These are phyloP conservation scores for Monilinia fructigena DNA, from an alignment of 2,329 filamentous ascomycete genomes.

Conservation along the genomic window DNA sequence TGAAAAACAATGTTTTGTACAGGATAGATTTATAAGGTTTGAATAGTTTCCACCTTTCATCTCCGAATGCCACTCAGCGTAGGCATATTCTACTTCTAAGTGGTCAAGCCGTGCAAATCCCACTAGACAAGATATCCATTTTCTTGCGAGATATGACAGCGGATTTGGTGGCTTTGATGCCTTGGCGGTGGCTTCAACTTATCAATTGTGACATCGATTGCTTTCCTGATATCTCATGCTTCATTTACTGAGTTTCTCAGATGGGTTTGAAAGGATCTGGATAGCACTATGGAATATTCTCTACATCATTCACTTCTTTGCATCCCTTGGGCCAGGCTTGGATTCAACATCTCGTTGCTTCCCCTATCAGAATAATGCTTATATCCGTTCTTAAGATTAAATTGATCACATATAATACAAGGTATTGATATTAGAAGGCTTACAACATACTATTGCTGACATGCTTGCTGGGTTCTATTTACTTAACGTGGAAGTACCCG, in stretches of 20 bases:
- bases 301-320: neutral
- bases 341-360: neutral
- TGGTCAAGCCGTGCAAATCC: neutral
- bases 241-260: neutral
- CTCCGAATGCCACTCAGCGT: neutral
- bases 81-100: neutral
- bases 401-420: neutral
- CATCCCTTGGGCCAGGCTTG: no score
- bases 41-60: slow-evolving; percentile 6
- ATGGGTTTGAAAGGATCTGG: neutral
- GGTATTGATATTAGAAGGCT: neutral
- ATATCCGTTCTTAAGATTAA: neutral
- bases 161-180: neutral
- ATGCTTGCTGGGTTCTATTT: neutral
- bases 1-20: neutral
- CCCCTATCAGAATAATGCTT: neutral
- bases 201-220: neutral
- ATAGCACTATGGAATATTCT: neutral
- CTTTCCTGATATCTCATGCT: neutral
- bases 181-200: neutral
- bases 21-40: neutral
- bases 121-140: neutral
- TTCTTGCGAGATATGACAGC: neutral
- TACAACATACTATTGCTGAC: neutral
- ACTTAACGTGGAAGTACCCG: neutral